Conservation (phyloP, 805 yeast genomes). For the Myxozyma kluyveri region DNA sequence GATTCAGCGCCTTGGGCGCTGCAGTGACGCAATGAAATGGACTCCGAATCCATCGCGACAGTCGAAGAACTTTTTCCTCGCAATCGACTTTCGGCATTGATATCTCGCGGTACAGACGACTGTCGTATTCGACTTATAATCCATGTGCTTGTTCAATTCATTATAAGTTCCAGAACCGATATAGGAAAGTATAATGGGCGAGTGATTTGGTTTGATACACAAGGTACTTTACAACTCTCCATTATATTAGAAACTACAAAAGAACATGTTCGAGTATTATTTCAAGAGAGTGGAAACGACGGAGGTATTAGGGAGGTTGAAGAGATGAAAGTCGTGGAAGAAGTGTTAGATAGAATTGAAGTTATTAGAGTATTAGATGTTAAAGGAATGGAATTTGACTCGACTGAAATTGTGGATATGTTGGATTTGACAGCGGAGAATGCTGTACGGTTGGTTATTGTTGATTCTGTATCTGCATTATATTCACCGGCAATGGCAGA, state of each 20-base stretch:
- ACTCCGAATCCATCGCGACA: too few relatives aligned
- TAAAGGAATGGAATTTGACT: slow-evolving; percentile 11
- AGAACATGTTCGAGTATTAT: background rate
- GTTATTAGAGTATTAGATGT: slow-evolving; percentile 21
- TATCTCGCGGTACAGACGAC: too few relatives aligned
- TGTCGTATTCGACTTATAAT: too few relatives aligned
- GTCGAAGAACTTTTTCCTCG: background rate
- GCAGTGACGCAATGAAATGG: too few relatives aligned
- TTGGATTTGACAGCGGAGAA: background rate
- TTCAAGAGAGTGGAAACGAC: background rate
- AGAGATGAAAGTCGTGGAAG: background rate
- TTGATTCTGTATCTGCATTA: slow-evolving; percentile 11
- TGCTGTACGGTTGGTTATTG: slow-evolving; percentile 2
- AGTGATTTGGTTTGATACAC: slow-evolving; percentile 24
- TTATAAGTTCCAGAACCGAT: too few relatives aligned
- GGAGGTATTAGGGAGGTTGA: background rate
- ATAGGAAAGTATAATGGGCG: too few relatives aligned
- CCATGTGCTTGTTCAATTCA: too few relatives aligned
- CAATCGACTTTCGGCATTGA: background rate
- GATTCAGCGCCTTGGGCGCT: too few relatives aligned
- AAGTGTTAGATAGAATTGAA: slow-evolving; percentile 5
- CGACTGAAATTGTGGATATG: slow-evolving; percentile 1
- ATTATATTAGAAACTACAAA: slow-evolving; percentile 10
- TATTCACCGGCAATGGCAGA: slow-evolving; percentile 17
- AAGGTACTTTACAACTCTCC: slow-evolving; percentile 18